These are phyloP conservation scores for Wallacemonas sp. DNA, from an alignment of 208 protist genomes.

Conservation along the genomic window DNA sequence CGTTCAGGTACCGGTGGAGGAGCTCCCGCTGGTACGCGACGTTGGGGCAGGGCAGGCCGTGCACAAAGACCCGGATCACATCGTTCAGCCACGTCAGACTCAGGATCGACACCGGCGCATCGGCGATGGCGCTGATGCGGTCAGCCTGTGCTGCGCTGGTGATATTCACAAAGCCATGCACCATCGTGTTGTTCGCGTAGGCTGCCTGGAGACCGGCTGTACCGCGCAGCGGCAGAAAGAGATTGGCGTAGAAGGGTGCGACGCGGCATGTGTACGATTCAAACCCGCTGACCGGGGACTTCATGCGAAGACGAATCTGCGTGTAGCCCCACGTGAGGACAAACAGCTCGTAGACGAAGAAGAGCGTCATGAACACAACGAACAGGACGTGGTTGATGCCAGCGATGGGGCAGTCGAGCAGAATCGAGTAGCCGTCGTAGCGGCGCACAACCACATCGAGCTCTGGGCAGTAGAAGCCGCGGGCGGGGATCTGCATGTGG, in stretches of 20 bases:
- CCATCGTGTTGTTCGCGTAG: conserved; percentile 2
- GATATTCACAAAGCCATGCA: conserved; percentile 2
- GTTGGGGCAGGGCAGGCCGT: conserved; percentile 61
- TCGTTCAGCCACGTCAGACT: conserved; percentile 41
- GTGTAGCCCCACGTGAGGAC: conserved; percentile 49
- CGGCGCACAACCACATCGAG: conserved; percentile 58
- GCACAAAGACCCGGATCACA: conserved; percentile 36
- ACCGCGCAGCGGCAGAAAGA: conserved; percentile 24
- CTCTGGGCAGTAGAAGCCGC: conserved; percentile 81
- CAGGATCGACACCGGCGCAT: conserved; percentile 16
- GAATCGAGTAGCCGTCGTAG: conserved; percentile 75
- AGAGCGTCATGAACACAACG: conserved; percentile 49
- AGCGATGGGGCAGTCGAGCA: conserved; percentile 70
- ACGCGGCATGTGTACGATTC: conserved; percentile 15
- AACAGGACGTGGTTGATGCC: conserved; percentile 65
- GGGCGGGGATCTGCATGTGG: conserved; percentile 64
- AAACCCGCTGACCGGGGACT: conserved; percentile 11
- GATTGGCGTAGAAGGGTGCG: conserved; percentile 31
- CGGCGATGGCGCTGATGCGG: neutral
- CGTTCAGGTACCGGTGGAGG: conserved; percentile 8
- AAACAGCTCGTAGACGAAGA: conserved; percentile 47
- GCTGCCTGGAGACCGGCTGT: conserved; percentile 8
- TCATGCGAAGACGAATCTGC: conserved; percentile 31
- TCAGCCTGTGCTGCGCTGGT: neutral
- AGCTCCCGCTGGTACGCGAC: conserved; percentile 17